A percentile compares a stretch with the other conserved stretches of the same genome.
Evolutionary conservation across 2,329 filamentous ascomycete species (phyloP).

Genomic region (Amauroascus niger): DNA sequence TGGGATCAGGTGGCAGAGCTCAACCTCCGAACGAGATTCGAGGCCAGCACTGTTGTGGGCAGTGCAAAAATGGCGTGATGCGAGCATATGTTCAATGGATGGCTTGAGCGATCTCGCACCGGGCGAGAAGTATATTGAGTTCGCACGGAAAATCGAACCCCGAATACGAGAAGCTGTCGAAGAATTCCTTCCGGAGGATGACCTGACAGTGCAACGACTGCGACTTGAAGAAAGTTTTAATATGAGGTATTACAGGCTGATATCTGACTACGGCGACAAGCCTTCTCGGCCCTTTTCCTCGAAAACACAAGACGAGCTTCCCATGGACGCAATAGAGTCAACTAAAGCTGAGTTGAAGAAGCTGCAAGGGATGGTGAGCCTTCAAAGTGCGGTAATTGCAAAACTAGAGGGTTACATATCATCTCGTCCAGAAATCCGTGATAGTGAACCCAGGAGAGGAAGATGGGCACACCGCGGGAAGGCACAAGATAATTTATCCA

Average conservation of each 20-base stretch:
- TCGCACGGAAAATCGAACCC: constrained; percentile 25
- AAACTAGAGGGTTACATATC: constrained; percentile 3
- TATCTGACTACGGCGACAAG: constrained; percentile 1
- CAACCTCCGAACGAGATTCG: neutral
- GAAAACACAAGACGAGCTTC: neutral
- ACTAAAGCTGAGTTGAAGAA: constrained; percentile 6
- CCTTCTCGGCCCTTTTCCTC: neutral
- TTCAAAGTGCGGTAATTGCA: constrained; percentile 5
- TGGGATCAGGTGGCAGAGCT: constrained; percentile 22
- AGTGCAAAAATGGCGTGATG: constrained; percentile 11
- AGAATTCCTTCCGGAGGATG: constrained; percentile 9
- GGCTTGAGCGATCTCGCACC: constrained; percentile 18
- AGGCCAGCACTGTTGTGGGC: constrained; percentile 9
- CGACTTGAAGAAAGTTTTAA: constrained; percentile 10
- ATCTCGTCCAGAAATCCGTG: neutral
- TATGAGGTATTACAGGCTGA: constrained; percentile 11
- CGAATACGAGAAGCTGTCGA: constrained; percentile 17
- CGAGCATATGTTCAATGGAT: constrained; percentile 10
- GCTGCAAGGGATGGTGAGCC: constrained; percentile 3
- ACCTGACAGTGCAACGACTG: constrained; percentile 7
- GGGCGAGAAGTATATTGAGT: constrained; percentile 29
- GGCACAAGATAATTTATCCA: neutral
- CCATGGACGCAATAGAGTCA: neutral
- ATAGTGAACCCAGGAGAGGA: neutral
- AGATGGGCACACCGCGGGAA: neutral